A percentile compares a stretch with the other conserved stretches of the same genome.
Evolutionary conservation across 768 basidiomycete species (phyloP).

Genomic region (Mycena belliarum): DNA sequence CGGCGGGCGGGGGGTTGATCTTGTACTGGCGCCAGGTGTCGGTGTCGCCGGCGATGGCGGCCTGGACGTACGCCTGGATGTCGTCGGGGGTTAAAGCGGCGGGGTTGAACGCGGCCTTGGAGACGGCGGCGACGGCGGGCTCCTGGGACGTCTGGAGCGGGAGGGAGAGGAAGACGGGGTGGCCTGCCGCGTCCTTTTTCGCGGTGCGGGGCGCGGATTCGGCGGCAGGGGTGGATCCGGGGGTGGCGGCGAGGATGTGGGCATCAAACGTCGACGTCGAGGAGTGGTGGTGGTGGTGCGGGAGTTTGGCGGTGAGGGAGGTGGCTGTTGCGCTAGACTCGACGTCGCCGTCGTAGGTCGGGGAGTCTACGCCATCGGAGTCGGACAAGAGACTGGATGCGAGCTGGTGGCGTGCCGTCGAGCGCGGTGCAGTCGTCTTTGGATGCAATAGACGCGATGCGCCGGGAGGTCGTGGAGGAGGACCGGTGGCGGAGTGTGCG

Average conservation of each 20-base stretch:
- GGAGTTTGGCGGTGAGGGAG: conserved; percentile 28
- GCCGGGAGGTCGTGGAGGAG: not conserved
- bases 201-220: not conserved
- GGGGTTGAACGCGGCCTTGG: conserved; percentile 55
- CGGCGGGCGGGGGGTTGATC: conserved; percentile 82
- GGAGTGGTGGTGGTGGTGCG: conserved; percentile 38
- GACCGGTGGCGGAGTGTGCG: conserved; percentile 9
- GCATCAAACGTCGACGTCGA: conserved; percentile 57
- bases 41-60: conserved; percentile 71
- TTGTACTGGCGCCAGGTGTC: conserved; percentile 68
- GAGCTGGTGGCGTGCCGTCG: conserved; percentile 47
- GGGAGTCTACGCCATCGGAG: conserved; percentile 78
- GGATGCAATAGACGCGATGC: conserved; percentile 32
- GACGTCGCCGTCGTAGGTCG: conserved; percentile 89
- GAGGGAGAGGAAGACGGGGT: conserved; percentile 14
- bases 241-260: conserved; percentile 27
- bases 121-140: conserved; percentile 41
- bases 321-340: conserved; percentile 72
- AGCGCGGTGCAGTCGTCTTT: conserved; percentile 29
- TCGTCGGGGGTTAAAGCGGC: conserved; percentile 72
- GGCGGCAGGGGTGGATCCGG: conserved; percentile 1
- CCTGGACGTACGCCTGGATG: conserved; percentile 74
- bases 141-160: conserved; percentile 27
- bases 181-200: conserved; percentile 11
- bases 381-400: conserved; percentile 60